These are phyloP conservation scores for Backusella mclennaniae DNA, from an alignment of 192 early-diverging fungal genomes.

Conservation along the genomic window DNA sequence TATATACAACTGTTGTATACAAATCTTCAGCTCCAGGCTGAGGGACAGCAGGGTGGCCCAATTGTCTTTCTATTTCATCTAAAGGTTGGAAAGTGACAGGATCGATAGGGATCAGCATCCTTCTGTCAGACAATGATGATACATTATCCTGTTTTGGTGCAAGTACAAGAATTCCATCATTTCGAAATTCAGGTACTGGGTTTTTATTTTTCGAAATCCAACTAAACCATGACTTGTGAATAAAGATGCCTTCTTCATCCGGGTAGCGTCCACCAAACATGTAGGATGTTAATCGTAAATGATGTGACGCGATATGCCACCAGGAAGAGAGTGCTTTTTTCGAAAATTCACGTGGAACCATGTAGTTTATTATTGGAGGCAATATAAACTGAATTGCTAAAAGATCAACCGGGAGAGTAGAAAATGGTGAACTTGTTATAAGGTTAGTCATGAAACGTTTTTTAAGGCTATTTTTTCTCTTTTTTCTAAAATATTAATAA, in stretches of 20 bases:
- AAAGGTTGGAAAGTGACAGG: conserved; percentile 45
- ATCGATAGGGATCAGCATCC: conserved; percentile 81
- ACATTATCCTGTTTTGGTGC: conserved; percentile 85
- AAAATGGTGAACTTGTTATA: conserved; percentile 18
- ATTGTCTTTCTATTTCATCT: conserved; percentile 57
- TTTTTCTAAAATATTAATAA: background rate
- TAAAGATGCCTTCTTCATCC: conserved; percentile 61
- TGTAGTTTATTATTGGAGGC: conserved; percentile 58
- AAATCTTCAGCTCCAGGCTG: conserved; percentile 11
- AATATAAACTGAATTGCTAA: conserved; percentile 75
- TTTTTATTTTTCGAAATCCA: background rate
- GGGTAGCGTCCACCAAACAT: conserved; percentile 68
- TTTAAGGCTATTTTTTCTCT: background rate
- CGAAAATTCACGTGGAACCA: conserved; percentile 59
- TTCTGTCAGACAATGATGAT: conserved; percentile 66
- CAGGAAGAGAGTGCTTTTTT: conserved; percentile 43
- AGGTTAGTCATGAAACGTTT: background rate
- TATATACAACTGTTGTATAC: conserved; percentile 75
- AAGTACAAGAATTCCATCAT: conserved; percentile 65
- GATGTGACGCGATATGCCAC: conserved; percentile 67
- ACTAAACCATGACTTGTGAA: background rate
- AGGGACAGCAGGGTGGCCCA: conserved; percentile 49
- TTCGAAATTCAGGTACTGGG: conserved; percentile 20
- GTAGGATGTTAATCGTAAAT: conserved; percentile 75
- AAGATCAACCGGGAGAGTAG: conserved; percentile 66